Evolutionary conservation across 495 filamentous ascomycete species (phyloP).

Genomic region (Talaromyces thailandensis): DNA sequence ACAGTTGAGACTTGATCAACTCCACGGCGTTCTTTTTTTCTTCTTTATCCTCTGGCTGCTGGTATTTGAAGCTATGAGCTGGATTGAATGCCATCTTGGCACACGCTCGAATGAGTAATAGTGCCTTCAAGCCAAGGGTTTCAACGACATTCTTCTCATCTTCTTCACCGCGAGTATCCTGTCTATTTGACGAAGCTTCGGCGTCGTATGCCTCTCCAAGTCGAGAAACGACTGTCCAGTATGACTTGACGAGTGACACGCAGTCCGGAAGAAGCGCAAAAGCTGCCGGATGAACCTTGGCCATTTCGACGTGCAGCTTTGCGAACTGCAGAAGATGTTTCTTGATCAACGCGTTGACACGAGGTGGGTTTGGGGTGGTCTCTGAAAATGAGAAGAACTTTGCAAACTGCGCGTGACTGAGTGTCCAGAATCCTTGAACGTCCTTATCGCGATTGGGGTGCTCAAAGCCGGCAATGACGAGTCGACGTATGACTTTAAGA

Average conservation of each 20-base stretch:
- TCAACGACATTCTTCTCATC: conserved; percentile 58
- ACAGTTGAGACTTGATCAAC: conserved; percentile 57
- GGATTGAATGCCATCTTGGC: conserved; percentile 75
- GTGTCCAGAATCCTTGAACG: conserved; percentile 67
- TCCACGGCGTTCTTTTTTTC: conserved; percentile 57
- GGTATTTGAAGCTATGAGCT: conserved; percentile 71
- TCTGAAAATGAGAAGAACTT: conserved; percentile 46
- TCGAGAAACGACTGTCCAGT: conserved; percentile 70
- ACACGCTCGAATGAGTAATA: conserved; percentile 76
- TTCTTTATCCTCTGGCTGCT: conserved; percentile 57
- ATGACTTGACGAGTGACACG: conserved; percentile 61
- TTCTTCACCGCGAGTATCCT: conserved; percentile 11
- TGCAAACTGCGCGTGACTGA: conserved; percentile 61
- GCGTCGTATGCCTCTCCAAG: conserved; percentile 61
- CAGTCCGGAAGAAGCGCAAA: conserved; percentile 76
- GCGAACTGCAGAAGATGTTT: conserved; percentile 83
- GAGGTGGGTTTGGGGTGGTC: conserved; percentile 14
- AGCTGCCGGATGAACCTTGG: conserved; percentile 59
- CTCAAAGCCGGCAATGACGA: conserved; percentile 75
- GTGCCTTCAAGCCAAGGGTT: conserved; percentile 66
- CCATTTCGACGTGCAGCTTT: conserved; percentile 86
- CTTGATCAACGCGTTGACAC: conserved; percentile 47
- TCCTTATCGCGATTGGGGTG: conserved; percentile 68
- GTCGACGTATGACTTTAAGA: conserved; percentile 70
- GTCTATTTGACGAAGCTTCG: neutral